Conservation (phyloP, 345 rosid species). For the Rhodamnia argentea region DNA sequence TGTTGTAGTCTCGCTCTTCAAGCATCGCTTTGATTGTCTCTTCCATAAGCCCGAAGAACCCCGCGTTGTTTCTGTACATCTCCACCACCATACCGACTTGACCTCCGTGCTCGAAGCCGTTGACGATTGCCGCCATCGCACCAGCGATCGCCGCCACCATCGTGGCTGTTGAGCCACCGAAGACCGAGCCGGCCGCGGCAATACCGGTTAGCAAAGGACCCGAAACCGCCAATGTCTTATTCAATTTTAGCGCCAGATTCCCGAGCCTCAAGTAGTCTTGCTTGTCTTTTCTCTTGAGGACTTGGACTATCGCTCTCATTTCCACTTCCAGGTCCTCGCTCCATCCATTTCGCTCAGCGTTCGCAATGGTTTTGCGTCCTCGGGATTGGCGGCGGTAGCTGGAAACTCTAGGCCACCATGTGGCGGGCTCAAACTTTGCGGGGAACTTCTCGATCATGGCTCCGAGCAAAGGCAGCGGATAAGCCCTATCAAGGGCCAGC, state of each 20-base stretch:
- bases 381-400: not conserved
- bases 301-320: conserved; percentile 22
- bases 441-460: conserved; percentile 30
- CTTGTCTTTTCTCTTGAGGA: conserved; percentile 20
- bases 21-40: conserved; percentile 16
- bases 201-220: conserved; percentile 28
- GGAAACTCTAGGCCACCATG: conserved; percentile 18
- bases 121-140: conserved; percentile 19
- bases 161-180: conserved; percentile 4
- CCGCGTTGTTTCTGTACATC: conserved; percentile 43
- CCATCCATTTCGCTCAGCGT: conserved; percentile 16
- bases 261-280: conserved; percentile 35
- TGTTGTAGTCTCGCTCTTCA: conserved; percentile 7
- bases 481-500: conserved; percentile 24
- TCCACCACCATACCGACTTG: conserved; percentile 56
- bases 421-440: conserved; percentile 8
- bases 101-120: conserved; percentile 29
- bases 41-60: conserved; percentile 18
- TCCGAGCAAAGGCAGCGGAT: conserved; percentile 33
- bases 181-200: conserved; percentile 21
- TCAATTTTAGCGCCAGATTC: conserved; percentile 22
- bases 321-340: conserved; percentile 20
- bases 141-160: conserved; percentile 19
- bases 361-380: not conserved
- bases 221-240: conserved; percentile 32